Evolutionary conservation across 2,329 filamentous ascomycete genomes (phyloP).

Genomic region (Fusarium armeniacum): DNA sequence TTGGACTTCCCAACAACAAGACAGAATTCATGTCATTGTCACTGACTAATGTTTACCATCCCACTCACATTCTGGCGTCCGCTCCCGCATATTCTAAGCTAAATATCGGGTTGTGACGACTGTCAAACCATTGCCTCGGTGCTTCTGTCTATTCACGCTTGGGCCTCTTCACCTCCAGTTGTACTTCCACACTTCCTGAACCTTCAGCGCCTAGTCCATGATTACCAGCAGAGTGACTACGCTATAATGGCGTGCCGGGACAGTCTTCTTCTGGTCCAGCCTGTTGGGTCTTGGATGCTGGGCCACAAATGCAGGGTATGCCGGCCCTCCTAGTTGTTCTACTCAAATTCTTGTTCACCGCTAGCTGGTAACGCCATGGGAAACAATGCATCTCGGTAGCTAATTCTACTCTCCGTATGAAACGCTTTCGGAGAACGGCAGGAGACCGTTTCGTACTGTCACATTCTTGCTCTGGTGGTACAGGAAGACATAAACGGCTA

Average conservation of each 20-base stretch:
- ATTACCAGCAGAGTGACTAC: slow-evolving; percentile 38
- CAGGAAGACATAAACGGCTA: slow-evolving; percentile 6
- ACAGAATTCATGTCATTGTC: slow-evolving; percentile 22
- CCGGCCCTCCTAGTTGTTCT: not conserved
- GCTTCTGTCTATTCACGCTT: slow-evolving; percentile 25
- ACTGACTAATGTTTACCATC: slow-evolving; percentile 9
- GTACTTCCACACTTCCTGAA: slow-evolving; percentile 5
- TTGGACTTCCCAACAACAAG: slow-evolving; percentile 11
- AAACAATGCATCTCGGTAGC: not conserved
- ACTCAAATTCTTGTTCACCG: not conserved
- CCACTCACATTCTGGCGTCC: slow-evolving; percentile 23
- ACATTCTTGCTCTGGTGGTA: slow-evolving; percentile 5
- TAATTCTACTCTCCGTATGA: slow-evolving; percentile 4
- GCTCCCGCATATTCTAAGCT: slow-evolving; percentile 13
- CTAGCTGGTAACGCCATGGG: slow-evolving; percentile 1
- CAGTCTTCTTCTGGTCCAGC: slow-evolving; percentile 42
- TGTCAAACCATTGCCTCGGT: slow-evolving; percentile 37
- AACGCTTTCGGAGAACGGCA: not conserved
- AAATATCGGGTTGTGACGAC: slow-evolving; percentile 31
- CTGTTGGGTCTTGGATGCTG: slow-evolving; percentile 36
- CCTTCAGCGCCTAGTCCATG: slow-evolving; percentile 18
- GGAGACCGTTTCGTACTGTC: slow-evolving; percentile 2
- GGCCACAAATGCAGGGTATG: not conserved
- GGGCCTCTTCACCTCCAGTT: slow-evolving; percentile 14
- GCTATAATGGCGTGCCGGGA: slow-evolving; percentile 46